phyloP scores from a whole-genome alignment of 78 protist species.

The Trichosphaerium sp. region DNA sequence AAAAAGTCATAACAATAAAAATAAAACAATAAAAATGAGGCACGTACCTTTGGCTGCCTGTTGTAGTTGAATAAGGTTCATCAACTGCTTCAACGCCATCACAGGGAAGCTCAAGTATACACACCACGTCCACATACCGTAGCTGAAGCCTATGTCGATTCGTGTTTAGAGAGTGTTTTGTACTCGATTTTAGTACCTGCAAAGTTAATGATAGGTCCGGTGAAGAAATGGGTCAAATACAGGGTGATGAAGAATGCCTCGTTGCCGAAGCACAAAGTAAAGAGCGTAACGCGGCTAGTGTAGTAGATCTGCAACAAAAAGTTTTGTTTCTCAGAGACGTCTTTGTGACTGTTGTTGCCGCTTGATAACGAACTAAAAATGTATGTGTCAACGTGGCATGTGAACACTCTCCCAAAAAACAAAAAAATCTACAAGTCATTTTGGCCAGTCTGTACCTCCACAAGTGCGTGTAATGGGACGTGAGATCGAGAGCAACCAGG shows the following conservation, averaged over 20 bases:
- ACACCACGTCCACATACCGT: neutral
- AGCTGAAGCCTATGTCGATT: too few species aligned
- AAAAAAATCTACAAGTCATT: too few species aligned
- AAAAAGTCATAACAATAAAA: too few species aligned
- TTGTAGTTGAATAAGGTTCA: neutral
- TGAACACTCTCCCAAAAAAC: neutral
- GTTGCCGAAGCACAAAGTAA: constrained; percentile 6
- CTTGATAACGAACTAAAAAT: neutral
- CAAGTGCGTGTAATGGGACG: constrained; percentile 29
- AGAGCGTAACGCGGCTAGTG: neutral
- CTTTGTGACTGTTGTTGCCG: neutral
- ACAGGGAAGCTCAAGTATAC: neutral
- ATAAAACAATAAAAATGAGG: too few species aligned
- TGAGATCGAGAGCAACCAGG: constrained; percentile 13
- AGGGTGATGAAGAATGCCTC: constrained; percentile 6
- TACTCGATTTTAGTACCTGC: too few species aligned
- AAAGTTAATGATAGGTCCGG: neutral
- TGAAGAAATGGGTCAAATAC: neutral
- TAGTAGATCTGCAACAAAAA: constrained; percentile 3
- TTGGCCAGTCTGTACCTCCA: neutral
- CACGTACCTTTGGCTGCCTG: too few species aligned
- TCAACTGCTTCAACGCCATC: neutral
- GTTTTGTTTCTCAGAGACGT: neutral
- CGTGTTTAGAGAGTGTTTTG: too few species aligned
- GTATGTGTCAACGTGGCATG: neutral